Base-by-base conservation (phyloP, 345 rosid genomes). In the Hibiscus tridactylites region DNA sequence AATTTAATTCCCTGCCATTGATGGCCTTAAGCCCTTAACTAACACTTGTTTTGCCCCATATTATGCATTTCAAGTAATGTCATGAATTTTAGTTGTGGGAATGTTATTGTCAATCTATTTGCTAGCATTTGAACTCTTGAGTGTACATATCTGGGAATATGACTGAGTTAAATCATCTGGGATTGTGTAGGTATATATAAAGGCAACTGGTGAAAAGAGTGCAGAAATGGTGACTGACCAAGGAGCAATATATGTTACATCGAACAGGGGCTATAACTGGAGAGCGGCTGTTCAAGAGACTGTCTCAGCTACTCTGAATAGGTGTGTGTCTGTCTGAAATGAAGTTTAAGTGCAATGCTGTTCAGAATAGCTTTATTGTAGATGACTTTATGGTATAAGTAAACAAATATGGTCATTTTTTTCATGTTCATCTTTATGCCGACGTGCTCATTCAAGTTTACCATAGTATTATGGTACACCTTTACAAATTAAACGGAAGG, bases 221-320 rank as follows among this genome's bases (percentile, higher is more conserved):
- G 97, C 96, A 31, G 98, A 94, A 81, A 90, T 94, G 96, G 97
- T 91, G 54, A 94, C 97, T 0, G 96, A 94, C 74, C 76, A 94
- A 82, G 98, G 98, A 76, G 97, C 98, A 66, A 94, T 91, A 26
- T 94, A 91, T 83, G 68, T 87, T 78, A 94, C 98, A 65, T 86
- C 98, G 3, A 94, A 91, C 76, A 85, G 73, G 76, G 97, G 98
- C 21, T 91, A 88, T 75, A 94, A 94, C 79, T 91, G 96, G 98
- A 94, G 78, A 79, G 97, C 98, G 61, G 96, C 95, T 37, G 89
- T 91, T 75, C 96, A 94, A 76, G 98, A 94, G 86, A 87, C 93
- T 57, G 96, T 90, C 15, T 94, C 97, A 16, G 96, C 98, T 65
- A 94, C 98, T 26, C 93, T 91, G 68, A 94, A 94, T 79, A 91